These are phyloP conservation scores for Coniochaeta sp. DNA, from an alignment of 2,329 filamentous ascomycete genomes.

Conservation along the genomic window DNA sequence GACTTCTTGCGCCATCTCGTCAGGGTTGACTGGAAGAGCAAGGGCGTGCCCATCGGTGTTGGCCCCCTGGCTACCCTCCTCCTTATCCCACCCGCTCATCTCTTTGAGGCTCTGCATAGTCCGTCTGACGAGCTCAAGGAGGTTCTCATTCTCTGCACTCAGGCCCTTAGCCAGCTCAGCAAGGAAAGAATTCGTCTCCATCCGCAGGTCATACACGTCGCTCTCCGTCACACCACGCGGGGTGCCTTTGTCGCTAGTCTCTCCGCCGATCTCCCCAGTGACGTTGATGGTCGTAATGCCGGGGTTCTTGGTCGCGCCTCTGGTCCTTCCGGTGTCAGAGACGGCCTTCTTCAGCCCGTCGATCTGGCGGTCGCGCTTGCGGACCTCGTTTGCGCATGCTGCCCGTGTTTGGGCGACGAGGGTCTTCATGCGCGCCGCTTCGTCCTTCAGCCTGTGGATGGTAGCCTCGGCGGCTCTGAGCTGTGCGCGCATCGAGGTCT, in stretches of 20 bases:
- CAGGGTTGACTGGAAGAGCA: slow-evolving; percentile 29
- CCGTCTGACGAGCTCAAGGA: slow-evolving; percentile 64
- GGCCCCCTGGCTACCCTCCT: slow-evolving; percentile 7
- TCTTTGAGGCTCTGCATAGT: slow-evolving; percentile 66
- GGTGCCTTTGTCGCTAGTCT: slow-evolving; percentile 8
- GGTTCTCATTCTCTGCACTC: slow-evolving; percentile 84
- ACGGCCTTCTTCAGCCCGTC: slow-evolving; percentile 84
- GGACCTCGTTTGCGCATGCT: slow-evolving; percentile 83
- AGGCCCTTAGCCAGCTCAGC: slow-evolving; percentile 75
- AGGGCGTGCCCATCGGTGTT: slow-evolving; percentile 18
- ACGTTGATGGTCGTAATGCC: slow-evolving; percentile 51
- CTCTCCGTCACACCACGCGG: slow-evolving; percentile 28
- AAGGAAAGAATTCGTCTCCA: slow-evolving; percentile 87
- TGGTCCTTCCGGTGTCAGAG: slow-evolving; percentile 58
- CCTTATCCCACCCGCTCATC: slow-evolving; percentile 51
- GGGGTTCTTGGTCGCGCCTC: slow-evolving; percentile 46
- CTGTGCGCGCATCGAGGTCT: slow-evolving; percentile 61
- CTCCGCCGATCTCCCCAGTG: slow-evolving; percentile 36
- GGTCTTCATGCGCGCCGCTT: slow-evolving; percentile 70
- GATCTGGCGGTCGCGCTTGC: slow-evolving; percentile 83
- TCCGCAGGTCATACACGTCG: slow-evolving; percentile 61
- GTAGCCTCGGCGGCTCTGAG: slow-evolving; percentile 67
- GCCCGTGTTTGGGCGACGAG: slow-evolving; percentile 76
- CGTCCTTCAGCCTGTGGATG: slow-evolving; percentile 73
- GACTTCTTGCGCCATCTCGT: slow-evolving; percentile 69